Percentiles rank a stretch among this genome's conserved stretches.
phyloP scores from a whole-genome alignment of 163 green algal genomes.

The Chlorella variabilis region DNA sequence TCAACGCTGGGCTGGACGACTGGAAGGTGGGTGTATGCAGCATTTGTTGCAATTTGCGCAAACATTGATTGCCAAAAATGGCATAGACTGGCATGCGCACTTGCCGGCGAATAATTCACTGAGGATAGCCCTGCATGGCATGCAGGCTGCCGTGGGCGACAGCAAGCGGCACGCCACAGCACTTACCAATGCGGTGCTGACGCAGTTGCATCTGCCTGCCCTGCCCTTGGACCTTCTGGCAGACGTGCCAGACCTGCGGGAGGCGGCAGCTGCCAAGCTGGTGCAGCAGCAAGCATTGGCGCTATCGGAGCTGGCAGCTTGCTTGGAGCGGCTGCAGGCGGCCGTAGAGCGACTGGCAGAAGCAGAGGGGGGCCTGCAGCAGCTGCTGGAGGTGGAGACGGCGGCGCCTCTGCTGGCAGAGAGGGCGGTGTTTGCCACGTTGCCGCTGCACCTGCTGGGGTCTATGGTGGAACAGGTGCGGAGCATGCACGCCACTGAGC shows the following conservation, averaged over 20 bases:
- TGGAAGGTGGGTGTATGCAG: constrained; percentile 45
- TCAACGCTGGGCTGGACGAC: constrained; percentile 27
- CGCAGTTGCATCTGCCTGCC: constrained; percentile 20
- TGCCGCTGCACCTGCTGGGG: constrained; percentile 17
- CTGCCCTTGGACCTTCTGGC: constrained; percentile 16
- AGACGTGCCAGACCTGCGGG: background rate
- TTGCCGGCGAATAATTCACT: too few relatives aligned
- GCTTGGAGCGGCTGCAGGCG: constrained; percentile 6
- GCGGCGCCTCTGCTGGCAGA: constrained; percentile 12
- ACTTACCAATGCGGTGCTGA: constrained; percentile 36
- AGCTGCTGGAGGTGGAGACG: constrained; percentile 13
- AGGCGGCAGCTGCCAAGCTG: constrained; percentile 15
- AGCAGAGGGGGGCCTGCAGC: background rate
- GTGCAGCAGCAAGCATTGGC: background rate
- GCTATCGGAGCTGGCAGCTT: background rate
- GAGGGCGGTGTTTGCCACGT: constrained; percentile 22
- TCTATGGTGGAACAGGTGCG: constrained; percentile 30
- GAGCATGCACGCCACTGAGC: constrained; percentile 20
- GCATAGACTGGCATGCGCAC: too few relatives aligned
- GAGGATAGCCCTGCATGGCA: background rate
- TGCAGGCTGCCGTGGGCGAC: constrained; percentile 13
- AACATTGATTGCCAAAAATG: too few relatives aligned
- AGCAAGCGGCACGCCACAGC: constrained; percentile 38
- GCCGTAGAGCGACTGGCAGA: background rate
- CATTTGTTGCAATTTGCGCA: too few relatives aligned